phyloP scores from a whole-genome alignment of 345 rosid genomes.

The Rhodomyrtus tomentosa region DNA sequence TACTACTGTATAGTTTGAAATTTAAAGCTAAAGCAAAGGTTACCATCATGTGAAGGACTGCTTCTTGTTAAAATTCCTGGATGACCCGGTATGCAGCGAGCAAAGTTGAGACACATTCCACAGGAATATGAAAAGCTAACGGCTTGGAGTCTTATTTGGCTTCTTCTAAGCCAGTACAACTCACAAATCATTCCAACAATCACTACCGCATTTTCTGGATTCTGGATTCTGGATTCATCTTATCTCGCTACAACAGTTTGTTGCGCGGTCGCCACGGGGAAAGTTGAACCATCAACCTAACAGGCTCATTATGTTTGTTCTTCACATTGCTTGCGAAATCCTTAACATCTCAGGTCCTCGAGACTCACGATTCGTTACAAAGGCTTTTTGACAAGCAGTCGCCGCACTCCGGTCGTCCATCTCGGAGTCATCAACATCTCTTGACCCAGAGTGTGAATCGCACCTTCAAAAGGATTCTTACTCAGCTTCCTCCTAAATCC shows the following conservation, averaged over 20 bases:
- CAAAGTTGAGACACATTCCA: neutral
- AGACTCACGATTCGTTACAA: too few relatives aligned
- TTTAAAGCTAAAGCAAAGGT: neutral
- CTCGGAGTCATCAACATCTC: too few relatives aligned
- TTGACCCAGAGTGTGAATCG: neutral
- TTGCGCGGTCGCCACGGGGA: neutral
- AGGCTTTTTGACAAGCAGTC: too few relatives aligned
- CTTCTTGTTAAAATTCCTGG: neutral
- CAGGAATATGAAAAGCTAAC: neutral
- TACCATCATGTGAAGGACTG: neutral
- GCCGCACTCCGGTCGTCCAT: too few relatives aligned
- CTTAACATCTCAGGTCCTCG: neutral
- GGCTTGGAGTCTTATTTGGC: neutral
- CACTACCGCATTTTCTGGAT: too few relatives aligned
- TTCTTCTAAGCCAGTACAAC: neutral
- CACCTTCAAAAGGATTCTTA: neutral
- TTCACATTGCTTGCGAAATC: neutral
- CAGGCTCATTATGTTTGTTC: neutral
- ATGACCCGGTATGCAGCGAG: neutral
- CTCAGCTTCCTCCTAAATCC: neutral
- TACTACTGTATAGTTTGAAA: neutral
- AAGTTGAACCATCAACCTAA: neutral
- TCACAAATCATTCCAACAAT: neutral
- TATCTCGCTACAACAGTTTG: too few relatives aligned
- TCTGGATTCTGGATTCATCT: too few relatives aligned